Conservation (phyloP, 805 yeast genomes). For the Lipomyces sp. region DNA sequence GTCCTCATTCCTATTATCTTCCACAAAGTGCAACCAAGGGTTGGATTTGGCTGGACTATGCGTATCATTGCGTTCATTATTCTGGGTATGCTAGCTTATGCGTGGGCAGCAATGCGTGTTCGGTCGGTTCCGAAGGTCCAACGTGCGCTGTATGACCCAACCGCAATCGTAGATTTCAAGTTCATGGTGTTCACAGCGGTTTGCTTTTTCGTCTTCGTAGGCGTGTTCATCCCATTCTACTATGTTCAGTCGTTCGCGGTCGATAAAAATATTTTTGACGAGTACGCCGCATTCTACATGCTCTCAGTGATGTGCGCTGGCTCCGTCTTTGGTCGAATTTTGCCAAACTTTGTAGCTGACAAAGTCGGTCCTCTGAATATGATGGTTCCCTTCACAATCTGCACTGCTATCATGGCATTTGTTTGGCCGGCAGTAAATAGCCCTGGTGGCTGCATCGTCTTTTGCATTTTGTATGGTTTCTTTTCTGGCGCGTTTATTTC, state of each 20-base stretch:
- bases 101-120: constrained; percentile 39
- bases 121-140: constrained; percentile 36
- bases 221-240: constrained; percentile 44
- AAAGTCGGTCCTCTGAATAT: constrained; percentile 54
- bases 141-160: constrained; percentile 27
- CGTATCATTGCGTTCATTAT: constrained; percentile 55
- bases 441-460: constrained; percentile 42
- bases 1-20: constrained; percentile 56
- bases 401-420: constrained; percentile 43
- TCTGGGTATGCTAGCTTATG: constrained; percentile 41
- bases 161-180: constrained; percentile 42
- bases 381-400: constrained; percentile 43
- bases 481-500: constrained; percentile 46
- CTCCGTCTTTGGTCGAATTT: constrained; percentile 56
- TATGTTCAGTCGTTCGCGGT: constrained; percentile 43
- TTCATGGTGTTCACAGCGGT: constrained; percentile 41
- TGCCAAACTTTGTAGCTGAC: constrained; percentile 57
- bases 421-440: constrained; percentile 46
- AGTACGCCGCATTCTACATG: constrained; percentile 41
- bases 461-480: constrained; percentile 44
- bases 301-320: constrained; percentile 46
- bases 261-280: constrained; percentile 28
- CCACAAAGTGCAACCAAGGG: constrained; percentile 48
- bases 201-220: constrained; percentile 42
- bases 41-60: constrained; percentile 61